Evolutionary conservation across 495 filamentous ascomycete species (phyloP), one percentile per base, ranked within the genome.

Genomic region (Penicillium pancosmium): DNA sequence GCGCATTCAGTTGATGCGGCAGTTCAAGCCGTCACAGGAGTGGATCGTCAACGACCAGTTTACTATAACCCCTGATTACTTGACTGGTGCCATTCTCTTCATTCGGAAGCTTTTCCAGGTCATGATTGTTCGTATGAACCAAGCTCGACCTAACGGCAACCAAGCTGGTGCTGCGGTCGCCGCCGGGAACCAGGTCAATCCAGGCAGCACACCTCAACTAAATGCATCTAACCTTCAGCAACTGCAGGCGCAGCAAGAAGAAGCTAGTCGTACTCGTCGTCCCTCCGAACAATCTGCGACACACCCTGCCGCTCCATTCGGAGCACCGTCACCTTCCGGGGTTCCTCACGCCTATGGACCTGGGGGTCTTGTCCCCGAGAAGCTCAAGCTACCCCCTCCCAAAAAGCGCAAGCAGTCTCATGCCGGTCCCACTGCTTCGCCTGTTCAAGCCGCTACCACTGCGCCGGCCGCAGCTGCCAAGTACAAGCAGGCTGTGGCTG

Each of bases 321-420:
- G 86, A 19, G 80, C 82, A 8, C 83, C 88, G 41, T 91, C 91
- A 34, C 91, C 90, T 16, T 80, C 88, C 47, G 89, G 90, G 5
- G 79, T 86, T 21, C 89, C 91, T 13, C 80, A 79, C 55, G 69
- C 69, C 10, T 82, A 81, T 61, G 77, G 75, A 11, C 73, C 80
- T 7, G 73, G 73, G 6, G 71, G 73, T 48, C 73, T 83, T 46
- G 76, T 77, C 3, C 76, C 75, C 9, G 77, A 86, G 58, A 83
- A 89, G 55, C 79, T 89, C 13, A 83, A 79, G 23, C 75, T 88
- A 34, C 88, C 88, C 40, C 78, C 84, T 4, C 75, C 73, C 36
- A 92, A 92, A 70, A 87, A 77, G 60, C 68, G 79, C 46, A 83
- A 80, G 71, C 71, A 73, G 53, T 80, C 76, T 27, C 80, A 82